Conservation (phyloP, 345 rosid genomes). For the Streptanthus diversifolius region DNA sequence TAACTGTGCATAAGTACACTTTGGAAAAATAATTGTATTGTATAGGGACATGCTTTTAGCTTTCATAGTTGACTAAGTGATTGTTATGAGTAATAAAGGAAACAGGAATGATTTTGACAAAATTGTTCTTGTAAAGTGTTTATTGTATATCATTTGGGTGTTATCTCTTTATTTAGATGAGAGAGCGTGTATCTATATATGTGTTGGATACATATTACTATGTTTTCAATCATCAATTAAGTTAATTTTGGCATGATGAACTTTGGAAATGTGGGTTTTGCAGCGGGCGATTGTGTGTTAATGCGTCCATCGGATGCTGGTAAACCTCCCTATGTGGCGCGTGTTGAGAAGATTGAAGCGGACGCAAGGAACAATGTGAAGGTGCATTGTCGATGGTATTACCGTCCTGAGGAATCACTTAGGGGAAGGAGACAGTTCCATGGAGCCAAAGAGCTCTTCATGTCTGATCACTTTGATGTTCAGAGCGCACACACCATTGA, state of each 20-base stretch:
- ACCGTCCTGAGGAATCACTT: slow-evolving; percentile 78
- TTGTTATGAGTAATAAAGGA: background rate
- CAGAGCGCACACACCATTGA: slow-evolving; percentile 84
- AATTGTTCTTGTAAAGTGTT: background rate
- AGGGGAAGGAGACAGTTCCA: slow-evolving; percentile 90
- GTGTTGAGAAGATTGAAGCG: slow-evolving; percentile 72
- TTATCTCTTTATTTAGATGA: background rate
- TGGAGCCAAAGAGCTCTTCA: slow-evolving; percentile 83
- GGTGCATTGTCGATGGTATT: slow-evolving; percentile 81
- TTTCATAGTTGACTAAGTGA: background rate
- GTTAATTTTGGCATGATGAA: background rate
- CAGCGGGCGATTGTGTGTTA: slow-evolving; percentile 79
- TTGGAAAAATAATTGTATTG: background rate
- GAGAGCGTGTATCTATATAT: background rate
- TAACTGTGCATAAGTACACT: background rate
- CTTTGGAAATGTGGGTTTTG: slow-evolving; percentile 15
- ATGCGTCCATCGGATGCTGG: slow-evolving; percentile 78
- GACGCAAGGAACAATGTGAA: slow-evolving; percentile 63
- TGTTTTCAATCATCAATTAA: background rate
- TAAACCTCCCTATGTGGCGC: slow-evolving; percentile 75
- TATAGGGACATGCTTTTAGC: background rate
- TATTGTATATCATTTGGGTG: background rate
- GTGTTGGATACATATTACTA: background rate
- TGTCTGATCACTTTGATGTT: slow-evolving; percentile 79
- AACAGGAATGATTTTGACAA: background rate